Conservation (phyloP, 495 filamentous ascomycete species). For the Aspergillus wentii region DNA sequence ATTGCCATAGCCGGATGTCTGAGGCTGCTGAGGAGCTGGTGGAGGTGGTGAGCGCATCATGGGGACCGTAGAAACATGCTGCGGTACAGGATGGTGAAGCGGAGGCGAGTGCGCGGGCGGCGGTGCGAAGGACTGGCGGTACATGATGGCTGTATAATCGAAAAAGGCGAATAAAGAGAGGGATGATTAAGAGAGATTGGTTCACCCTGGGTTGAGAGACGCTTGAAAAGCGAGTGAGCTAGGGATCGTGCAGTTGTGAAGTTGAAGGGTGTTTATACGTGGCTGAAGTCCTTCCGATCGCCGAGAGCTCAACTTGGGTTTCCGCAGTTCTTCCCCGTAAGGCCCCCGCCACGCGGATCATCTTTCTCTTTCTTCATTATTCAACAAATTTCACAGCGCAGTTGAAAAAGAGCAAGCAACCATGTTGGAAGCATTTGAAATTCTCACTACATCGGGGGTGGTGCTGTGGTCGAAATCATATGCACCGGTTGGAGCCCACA, state of each 20-base stretch:
- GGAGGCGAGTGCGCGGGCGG: conserved; percentile 84
- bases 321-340: conserved; percentile 15
- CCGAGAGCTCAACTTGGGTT: conserved; percentile 23
- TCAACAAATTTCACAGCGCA: neutral
- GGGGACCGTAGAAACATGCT: conserved; percentile 98
- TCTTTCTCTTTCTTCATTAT: conserved; percentile 6
- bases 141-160: conserved; percentile 53
- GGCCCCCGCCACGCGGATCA: conserved; percentile 29
- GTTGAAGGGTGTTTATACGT: conserved; percentile 35
- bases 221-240: neutral
- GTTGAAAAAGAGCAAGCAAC: conserved; percentile 1
- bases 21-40: conserved; percentile 68
- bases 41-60: conserved; percentile 96
- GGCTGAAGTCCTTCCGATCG: conserved; percentile 31
- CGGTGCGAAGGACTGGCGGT: conserved; percentile 71
- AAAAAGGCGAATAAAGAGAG: conserved; percentile 1
- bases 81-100: conserved; percentile 95
- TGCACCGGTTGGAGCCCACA: conserved; percentile 66
- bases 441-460: conserved; percentile 90
- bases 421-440: conserved; percentile 96
- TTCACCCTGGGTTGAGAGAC: neutral
- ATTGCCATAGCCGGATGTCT: conserved; percentile 66
- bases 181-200: conserved; percentile 1
- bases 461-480: conserved; percentile 94
- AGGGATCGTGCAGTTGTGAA: conserved; percentile 1